These are phyloP conservation scores for Phytophthora syringae DNA, from an alignment of 352 stramenopile genomes.

Conservation along the genomic window DNA sequence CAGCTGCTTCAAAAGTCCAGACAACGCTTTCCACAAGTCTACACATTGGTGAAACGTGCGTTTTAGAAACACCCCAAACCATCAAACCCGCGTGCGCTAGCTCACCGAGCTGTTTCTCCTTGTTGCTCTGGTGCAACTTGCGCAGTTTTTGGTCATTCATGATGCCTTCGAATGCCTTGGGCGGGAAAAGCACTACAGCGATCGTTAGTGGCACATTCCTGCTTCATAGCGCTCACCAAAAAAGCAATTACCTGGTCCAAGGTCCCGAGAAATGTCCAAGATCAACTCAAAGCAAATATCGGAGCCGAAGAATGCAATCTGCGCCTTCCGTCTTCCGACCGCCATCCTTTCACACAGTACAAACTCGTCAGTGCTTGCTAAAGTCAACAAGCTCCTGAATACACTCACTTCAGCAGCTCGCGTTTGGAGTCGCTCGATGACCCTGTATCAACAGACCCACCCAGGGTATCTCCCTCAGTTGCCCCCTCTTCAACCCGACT, in stretches of 20 bases:
- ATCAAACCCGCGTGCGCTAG: background rate
- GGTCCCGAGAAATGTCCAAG: slow-evolving; percentile 60
- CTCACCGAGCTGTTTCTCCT: slow-evolving; percentile 72
- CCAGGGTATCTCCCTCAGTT: slow-evolving; percentile 60
- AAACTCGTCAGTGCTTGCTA: slow-evolving; percentile 3
- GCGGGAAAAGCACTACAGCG: slow-evolving; percentile 64
- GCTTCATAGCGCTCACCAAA: background rate
- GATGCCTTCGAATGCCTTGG: slow-evolving; percentile 81
- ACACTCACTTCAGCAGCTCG: slow-evolving; percentile 65
- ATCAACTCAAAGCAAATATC: slow-evolving; percentile 84
- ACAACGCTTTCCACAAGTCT: slow-evolving; percentile 81
- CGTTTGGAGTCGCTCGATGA: slow-evolving; percentile 70
- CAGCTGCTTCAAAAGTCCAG: slow-evolving; percentile 64
- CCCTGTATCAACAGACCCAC: slow-evolving; percentile 19
- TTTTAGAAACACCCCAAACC: background rate
- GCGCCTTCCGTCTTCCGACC: slow-evolving; percentile 63
- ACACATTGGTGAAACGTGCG: background rate
- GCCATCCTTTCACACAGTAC: slow-evolving; percentile 57
- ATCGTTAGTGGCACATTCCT: background rate
- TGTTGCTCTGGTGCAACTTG: slow-evolving; percentile 76
- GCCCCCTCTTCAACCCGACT: slow-evolving; percentile 68
- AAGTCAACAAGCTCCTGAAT: background rate
- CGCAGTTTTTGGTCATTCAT: slow-evolving; percentile 83
- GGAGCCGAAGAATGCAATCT: slow-evolving; percentile 79
- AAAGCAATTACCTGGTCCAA: slow-evolving; percentile 54